Evolutionary conservation across 2,329 filamentous ascomycete genomes (phyloP).

Genomic region (Epichloe festucae): DNA sequence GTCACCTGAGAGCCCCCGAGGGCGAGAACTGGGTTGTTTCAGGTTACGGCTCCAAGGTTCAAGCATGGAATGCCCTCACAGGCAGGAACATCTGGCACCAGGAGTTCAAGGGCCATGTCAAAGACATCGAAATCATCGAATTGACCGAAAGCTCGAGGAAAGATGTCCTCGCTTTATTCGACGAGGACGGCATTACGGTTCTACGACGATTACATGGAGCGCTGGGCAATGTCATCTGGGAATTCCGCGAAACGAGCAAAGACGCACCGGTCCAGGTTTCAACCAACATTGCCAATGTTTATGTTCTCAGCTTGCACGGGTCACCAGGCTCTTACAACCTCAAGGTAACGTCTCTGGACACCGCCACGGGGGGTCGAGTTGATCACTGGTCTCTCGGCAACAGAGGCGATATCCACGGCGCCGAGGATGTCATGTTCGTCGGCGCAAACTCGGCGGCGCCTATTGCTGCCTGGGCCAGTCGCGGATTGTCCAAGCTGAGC

Average conservation of each 20-base stretch:
- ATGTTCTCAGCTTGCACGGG: slow-evolving; percentile 64
- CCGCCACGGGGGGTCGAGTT: slow-evolving; percentile 56
- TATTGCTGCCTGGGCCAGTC: slow-evolving; percentile 64
- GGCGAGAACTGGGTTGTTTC: slow-evolving; percentile 67
- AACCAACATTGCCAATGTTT: slow-evolving; percentile 56
- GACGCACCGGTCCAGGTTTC: slow-evolving; percentile 65
- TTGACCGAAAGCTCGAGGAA: slow-evolving; percentile 50
- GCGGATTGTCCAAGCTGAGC: slow-evolving; percentile 46
- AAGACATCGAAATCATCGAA: slow-evolving; percentile 67
- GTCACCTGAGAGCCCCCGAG: slow-evolving; percentile 60
- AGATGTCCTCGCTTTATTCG: slow-evolving; percentile 59
- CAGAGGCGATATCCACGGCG: slow-evolving; percentile 56
- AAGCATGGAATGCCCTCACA: slow-evolving; percentile 71
- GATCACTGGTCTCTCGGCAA: slow-evolving; percentile 61
- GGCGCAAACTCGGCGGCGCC: slow-evolving; percentile 64
- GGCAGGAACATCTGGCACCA: slow-evolving; percentile 69
- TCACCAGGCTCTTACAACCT: slow-evolving; percentile 59
- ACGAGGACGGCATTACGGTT: slow-evolving; percentile 41
- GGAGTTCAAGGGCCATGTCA: slow-evolving; percentile 43
- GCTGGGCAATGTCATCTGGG: slow-evolving; percentile 67
- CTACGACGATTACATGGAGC: slow-evolving; percentile 61
- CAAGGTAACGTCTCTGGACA: slow-evolving; percentile 62
- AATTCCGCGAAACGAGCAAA: slow-evolving; percentile 53
- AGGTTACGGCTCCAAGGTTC: slow-evolving; percentile 55
- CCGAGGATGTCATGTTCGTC: slow-evolving; percentile 57